A percentile compares a stretch with the other conserved stretches of the same genome.
Conservation (phyloP, 108 stramenopile species). For the Cyclotella distinguenda region DNA sequence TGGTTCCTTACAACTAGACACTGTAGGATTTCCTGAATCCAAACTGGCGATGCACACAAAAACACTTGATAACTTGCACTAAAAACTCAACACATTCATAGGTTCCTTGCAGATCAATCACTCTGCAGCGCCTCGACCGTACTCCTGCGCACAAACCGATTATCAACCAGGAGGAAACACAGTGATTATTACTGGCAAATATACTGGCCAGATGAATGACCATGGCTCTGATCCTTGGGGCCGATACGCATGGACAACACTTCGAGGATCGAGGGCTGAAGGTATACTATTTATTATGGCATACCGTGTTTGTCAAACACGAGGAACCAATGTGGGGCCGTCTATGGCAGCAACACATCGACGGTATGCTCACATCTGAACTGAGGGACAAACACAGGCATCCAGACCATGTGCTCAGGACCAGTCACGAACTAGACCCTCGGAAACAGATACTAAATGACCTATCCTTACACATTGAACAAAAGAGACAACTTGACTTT, state of each 20-base stretch:
- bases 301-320: constrained; percentile 12
- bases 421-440: background rate
- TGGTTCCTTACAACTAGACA: background rate
- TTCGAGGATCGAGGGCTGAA: constrained; percentile 2
- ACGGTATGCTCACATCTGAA: background rate
- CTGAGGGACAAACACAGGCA: background rate
- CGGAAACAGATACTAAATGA: background rate
- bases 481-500: background rate
- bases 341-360: background rate
- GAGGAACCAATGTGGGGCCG: background rate
- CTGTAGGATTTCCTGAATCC: background rate
- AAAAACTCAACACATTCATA: background rate
- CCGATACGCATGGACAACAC: background rate
- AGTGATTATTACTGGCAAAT: background rate
- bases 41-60: background rate
- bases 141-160: background rate
- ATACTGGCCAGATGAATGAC: background rate
- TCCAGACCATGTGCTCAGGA: no score
- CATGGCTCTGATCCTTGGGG: background rate
- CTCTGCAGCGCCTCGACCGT: background rate
- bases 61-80: background rate
- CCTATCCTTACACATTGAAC: background rate
- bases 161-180: constrained; percentile 9
- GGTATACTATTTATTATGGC: constrained; percentile 1
- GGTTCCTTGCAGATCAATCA: background rate